These are phyloP conservation scores for Eucalyptus polyanthemos DNA, from an alignment of 345 rosid species.

Conservation along the genomic window DNA sequence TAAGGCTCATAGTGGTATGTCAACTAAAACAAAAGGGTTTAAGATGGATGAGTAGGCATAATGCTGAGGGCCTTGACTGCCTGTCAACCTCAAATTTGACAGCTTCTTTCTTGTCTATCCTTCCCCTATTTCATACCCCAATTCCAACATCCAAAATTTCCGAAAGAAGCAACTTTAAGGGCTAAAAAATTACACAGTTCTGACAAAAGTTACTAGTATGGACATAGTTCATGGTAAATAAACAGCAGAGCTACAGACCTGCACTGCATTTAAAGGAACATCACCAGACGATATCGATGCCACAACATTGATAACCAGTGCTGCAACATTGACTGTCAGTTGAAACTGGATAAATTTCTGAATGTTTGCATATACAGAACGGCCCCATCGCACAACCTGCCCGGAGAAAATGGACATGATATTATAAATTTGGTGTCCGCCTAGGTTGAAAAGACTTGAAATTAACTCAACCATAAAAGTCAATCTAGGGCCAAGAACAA, in stretches of 20 bases:
- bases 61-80: not conserved
- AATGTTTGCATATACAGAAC: constrained; percentile 95
- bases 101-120: not conserved
- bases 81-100: not conserved
- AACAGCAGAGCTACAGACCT: constrained; percentile 32
- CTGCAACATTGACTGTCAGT: constrained; percentile 96
- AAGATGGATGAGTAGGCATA: not conserved
- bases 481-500: not conserved
- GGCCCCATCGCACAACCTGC: constrained; percentile 99
- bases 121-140: not conserved
- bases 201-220: not conserved
- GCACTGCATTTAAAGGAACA: constrained; percentile 93
- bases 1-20: not conserved
- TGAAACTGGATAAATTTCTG: constrained; percentile 98
- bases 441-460: not conserved
- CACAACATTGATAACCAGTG: constrained; percentile 82
- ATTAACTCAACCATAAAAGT: not conserved
- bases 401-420: not conserved
- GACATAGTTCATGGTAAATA: not conserved
- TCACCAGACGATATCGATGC: constrained; percentile 90
- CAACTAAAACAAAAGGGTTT: not conserved
- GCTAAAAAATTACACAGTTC: not conserved
- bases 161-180: not conserved
- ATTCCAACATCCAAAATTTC: not conserved
- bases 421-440: not conserved